These are phyloP conservation scores for Kuraishia capsulata DNA, from an alignment of 805 yeast genomes.

Conservation along the genomic window DNA sequence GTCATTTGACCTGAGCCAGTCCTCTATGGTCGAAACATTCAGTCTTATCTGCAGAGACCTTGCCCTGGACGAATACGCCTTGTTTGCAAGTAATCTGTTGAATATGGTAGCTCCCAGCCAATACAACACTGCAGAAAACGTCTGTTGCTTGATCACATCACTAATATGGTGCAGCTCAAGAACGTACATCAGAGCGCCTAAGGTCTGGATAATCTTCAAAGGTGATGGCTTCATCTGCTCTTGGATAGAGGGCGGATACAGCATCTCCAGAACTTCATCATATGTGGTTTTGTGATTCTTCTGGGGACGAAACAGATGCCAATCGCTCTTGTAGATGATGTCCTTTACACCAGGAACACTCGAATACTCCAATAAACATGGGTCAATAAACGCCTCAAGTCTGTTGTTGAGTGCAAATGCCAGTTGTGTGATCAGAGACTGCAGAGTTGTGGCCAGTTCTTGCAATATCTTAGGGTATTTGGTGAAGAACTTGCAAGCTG, in stretches of 20 bases:
- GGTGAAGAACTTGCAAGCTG: conserved; percentile 38
- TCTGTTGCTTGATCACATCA: conserved; percentile 67
- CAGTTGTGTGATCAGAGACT: conserved; percentile 56
- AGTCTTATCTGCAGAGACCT: conserved; percentile 86
- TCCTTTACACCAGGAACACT: conserved; percentile 77
- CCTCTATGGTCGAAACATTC: conserved; percentile 80
- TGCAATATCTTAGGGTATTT: conserved; percentile 52
- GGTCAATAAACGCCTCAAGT: conserved; percentile 47
- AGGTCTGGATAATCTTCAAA: conserved; percentile 68
- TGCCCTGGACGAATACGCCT: conserved; percentile 67
- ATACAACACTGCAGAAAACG: conserved; percentile 67
- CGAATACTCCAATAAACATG: conserved; percentile 64
- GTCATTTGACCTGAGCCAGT: conserved; percentile 79
- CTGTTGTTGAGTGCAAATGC: conserved; percentile 58
- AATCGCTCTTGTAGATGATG: conserved; percentile 64
- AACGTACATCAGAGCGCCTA: conserved; percentile 84
- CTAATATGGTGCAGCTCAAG: conserved; percentile 75
- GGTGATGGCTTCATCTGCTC: conserved; percentile 89
- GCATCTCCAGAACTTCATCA: conserved; percentile 65
- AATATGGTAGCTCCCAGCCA: conserved; percentile 70
- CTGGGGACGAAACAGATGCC: conserved; percentile 42
- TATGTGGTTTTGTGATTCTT: conserved; percentile 39
- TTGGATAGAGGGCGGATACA: conserved; percentile 77
- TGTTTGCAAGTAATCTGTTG: conserved; percentile 59
- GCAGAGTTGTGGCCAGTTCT: conserved; percentile 44